Conservation (phyloP, 108 stramenopile species). For the Licmophora abbreviata region DNA sequence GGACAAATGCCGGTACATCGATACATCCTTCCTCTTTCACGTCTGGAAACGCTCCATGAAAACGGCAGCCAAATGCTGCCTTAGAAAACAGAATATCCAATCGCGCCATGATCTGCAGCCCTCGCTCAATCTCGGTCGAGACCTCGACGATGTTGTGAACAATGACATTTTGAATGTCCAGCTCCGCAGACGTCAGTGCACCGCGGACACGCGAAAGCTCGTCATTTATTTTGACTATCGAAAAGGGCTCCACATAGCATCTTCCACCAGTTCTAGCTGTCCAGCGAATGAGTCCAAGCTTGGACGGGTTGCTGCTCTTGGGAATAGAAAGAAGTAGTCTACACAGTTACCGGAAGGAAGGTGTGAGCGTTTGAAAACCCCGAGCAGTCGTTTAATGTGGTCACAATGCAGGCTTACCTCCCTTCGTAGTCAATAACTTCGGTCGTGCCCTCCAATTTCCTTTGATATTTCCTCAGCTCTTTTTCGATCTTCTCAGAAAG, state of each 20-base stretch:
- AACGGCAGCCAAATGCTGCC: conserved; percentile 49
- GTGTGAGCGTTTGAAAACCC: too few relatives aligned
- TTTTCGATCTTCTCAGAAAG: conserved; percentile 7
- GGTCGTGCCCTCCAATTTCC: conserved; percentile 9
- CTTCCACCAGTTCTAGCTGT: neutral
- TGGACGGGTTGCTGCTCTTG: neutral
- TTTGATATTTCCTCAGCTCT: neutral
- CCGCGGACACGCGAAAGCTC: conserved; percentile 3
- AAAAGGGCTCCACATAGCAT: conserved; percentile 10
- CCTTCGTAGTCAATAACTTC: conserved; percentile 7
- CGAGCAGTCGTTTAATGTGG: too few relatives aligned
- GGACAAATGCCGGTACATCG: conserved; percentile 34
- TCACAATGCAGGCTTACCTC: neutral
- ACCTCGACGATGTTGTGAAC: conserved; percentile 27
- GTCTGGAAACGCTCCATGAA: conserved; percentile 38
- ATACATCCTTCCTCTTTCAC: conserved; percentile 24
- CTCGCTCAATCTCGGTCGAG: conserved; percentile 25
- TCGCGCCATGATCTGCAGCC: conserved; percentile 39
- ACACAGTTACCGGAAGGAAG: neutral
- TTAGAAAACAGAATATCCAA: conserved; percentile 66
- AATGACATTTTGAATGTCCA: conserved; percentile 28
- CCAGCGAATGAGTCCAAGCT: conserved; percentile 10
- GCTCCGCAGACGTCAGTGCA: conserved; percentile 31
- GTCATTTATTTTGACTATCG: conserved; percentile 5
- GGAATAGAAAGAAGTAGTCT: conserved; percentile 4